These are phyloP conservation scores for Populus nigra DNA, from an alignment of 345 rosid species.

Conservation along the genomic window DNA sequence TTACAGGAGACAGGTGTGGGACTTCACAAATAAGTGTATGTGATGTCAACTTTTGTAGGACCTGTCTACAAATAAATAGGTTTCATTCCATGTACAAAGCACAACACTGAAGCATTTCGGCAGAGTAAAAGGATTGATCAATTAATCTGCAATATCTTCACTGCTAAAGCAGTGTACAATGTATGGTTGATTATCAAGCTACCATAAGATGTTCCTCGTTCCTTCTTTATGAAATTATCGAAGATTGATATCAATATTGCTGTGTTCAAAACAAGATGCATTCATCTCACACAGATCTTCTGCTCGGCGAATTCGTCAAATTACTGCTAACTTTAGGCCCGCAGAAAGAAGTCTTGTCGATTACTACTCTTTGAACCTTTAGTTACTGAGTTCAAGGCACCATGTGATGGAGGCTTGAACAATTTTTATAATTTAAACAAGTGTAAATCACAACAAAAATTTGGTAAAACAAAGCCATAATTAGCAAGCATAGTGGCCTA, in stretches of 20 bases:
- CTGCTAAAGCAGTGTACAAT: too few relatives aligned
- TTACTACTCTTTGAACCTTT: background rate
- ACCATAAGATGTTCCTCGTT: background rate
- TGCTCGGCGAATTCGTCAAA: background rate
- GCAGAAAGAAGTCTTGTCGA: conserved; percentile 2
- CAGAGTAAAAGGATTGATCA: background rate
- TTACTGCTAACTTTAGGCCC: conserved; percentile 5
- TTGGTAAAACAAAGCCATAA: conserved; percentile 7
- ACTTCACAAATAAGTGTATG: background rate
- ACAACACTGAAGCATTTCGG: background rate
- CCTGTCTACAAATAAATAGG: background rate
- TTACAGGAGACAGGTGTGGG: conserved; percentile 1
- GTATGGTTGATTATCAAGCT: background rate
- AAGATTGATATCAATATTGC: background rate
- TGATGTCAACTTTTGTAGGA: conserved; percentile 6
- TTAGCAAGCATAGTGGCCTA: conserved; percentile 14
- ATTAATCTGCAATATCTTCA: too few relatives aligned
- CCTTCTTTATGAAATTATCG: background rate
- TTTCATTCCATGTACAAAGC: background rate
- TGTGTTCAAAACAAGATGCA: background rate
- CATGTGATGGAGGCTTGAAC: background rate
- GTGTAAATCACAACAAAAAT: background rate
- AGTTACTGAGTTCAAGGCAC: background rate
- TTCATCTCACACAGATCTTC: background rate
- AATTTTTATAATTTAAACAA: background rate